Evolutionary conservation across 305 asterid genomes (phyloP).

Genomic region (Salvia sclarea): DNA sequence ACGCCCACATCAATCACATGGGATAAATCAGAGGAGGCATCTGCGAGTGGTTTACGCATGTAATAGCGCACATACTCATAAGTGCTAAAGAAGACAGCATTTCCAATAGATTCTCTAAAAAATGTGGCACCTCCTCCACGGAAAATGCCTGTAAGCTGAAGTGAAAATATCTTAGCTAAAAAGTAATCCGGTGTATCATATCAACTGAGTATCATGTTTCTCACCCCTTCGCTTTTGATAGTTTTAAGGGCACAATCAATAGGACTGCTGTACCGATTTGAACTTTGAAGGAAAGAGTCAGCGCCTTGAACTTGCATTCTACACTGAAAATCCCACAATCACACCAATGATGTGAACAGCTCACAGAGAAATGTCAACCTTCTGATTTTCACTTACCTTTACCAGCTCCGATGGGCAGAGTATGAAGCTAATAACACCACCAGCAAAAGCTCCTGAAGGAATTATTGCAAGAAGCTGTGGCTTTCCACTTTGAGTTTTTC

Average conservation of each 20-base stretch:
- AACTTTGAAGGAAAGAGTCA: conserved; percentile 50
- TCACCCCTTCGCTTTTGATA: conserved; percentile 78
- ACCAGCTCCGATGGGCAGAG: conserved; percentile 88
- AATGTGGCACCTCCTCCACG: conserved; percentile 81
- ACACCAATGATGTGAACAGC: conserved; percentile 35
- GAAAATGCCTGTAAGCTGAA: conserved; percentile 80
- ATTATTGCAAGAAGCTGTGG: conserved; percentile 71
- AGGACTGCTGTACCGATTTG: conserved; percentile 66
- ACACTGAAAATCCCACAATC: conserved; percentile 80
- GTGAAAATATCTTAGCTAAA: conserved; percentile 44
- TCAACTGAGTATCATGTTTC: conserved; percentile 33
- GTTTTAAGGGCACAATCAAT: conserved; percentile 83
- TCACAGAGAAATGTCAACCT: conserved; percentile 26
- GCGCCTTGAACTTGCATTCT: conserved; percentile 97
- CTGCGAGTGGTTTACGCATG: conserved; percentile 65
- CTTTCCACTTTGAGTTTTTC: conserved; percentile 49
- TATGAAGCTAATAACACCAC: conserved; percentile 78
- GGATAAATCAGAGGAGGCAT: conserved; percentile 48
- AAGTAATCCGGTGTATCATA: conserved; percentile 27
- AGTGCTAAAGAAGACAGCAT: conserved; percentile 80
- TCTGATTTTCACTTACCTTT: conserved; percentile 54
- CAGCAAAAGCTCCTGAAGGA: conserved; percentile 83
- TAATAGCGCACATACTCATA: conserved; percentile 76
- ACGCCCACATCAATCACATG: conserved; percentile 71
- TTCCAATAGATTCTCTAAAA: conserved; percentile 78